Evolutionary conservation across 2,329 filamentous ascomycete genomes (phyloP).

Genomic region (Thelonectria olida): DNA sequence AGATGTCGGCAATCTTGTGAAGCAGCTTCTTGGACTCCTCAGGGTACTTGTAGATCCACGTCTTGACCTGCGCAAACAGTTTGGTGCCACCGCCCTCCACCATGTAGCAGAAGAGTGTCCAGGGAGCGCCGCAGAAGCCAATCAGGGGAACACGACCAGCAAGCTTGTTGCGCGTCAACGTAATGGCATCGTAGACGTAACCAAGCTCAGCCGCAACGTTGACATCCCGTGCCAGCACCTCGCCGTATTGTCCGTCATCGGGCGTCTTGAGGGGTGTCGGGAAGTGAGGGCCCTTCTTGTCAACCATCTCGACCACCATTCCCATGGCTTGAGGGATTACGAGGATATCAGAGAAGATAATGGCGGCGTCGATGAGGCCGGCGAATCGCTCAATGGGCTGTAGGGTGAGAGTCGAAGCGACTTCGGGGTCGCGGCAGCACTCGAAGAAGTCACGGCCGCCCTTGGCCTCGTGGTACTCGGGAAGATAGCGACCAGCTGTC

Average conservation of each 20-base stretch:
- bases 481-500: conserved; percentile 92
- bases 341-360: conserved; percentile 98
- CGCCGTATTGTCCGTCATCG: conserved; percentile 82
- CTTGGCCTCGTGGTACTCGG: conserved; percentile 97
- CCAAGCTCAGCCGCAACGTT: conserved; percentile 85
- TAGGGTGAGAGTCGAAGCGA: conserved; percentile 91
- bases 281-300: conserved; percentile 96
- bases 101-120: conserved; percentile 99
- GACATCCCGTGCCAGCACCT: conserved; percentile 80
- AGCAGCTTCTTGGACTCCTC: conserved; percentile 82
- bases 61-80: conserved; percentile 93
- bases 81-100: conserved; percentile 97
- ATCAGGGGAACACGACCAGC: conserved; percentile 90
- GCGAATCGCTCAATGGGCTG: conserved; percentile 93
- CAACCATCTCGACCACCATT: conserved; percentile 98
- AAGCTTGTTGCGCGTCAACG: conserved; percentile 87
- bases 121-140: conserved; percentile 96
- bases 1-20: conserved; percentile 92
- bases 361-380: conserved; percentile 92
- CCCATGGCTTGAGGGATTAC: conserved; percentile 98
- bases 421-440: conserved; percentile 92
- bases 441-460: conserved; percentile 93
- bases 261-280: conserved; percentile 83
- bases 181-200: conserved; percentile 97
- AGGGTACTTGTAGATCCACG: conserved; percentile 92